Conservation (phyloP, 1,284 basidiomycete genomes). For the Cryptococcus maquisensis region DNA sequence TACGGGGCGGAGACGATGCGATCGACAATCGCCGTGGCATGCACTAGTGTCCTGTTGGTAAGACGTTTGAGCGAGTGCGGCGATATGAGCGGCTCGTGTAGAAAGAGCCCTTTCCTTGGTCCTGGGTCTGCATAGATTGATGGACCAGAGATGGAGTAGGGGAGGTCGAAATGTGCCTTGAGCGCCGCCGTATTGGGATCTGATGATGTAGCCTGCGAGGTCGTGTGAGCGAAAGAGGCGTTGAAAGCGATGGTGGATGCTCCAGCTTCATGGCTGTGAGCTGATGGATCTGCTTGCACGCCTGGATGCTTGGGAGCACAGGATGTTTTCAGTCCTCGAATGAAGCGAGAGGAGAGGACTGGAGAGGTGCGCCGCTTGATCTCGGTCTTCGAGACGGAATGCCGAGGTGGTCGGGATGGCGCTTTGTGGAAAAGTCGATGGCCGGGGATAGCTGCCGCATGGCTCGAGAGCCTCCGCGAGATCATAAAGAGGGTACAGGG, state of each 20-base stretch:
- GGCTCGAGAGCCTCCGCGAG: too few species aligned
- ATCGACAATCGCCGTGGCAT: conserved; percentile 45
- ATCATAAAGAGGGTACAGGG: too few species aligned
- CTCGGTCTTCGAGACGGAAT: too few species aligned
- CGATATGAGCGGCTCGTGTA: conserved; percentile 30
- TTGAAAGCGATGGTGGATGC: background rate
- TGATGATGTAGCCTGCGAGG: conserved; percentile 2
- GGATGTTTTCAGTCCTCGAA: too few species aligned
- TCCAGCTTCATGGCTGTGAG: background rate
- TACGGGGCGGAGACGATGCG: conserved; percentile 44
- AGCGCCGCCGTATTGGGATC: conserved; percentile 8
- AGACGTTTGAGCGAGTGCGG: conserved; percentile 31
- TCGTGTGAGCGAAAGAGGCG: background rate
- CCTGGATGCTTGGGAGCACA: too few species aligned
- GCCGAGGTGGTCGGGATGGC: too few species aligned
- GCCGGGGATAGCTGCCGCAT: too few species aligned
- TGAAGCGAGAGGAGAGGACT: too few species aligned
- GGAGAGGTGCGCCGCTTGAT: background rate
- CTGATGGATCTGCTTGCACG: background rate
- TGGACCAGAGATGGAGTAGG: conserved; percentile 1
- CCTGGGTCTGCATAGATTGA: background rate
- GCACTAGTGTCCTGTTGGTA: conserved; percentile 39
- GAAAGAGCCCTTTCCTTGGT: conserved; percentile 34
- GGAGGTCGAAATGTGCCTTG: conserved; percentile 22
- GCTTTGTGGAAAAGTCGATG: too few species aligned